phyloP scores from a whole-genome alignment of 2,329 filamentous ascomycete species.

The Hypoxylon sp. region DNA sequence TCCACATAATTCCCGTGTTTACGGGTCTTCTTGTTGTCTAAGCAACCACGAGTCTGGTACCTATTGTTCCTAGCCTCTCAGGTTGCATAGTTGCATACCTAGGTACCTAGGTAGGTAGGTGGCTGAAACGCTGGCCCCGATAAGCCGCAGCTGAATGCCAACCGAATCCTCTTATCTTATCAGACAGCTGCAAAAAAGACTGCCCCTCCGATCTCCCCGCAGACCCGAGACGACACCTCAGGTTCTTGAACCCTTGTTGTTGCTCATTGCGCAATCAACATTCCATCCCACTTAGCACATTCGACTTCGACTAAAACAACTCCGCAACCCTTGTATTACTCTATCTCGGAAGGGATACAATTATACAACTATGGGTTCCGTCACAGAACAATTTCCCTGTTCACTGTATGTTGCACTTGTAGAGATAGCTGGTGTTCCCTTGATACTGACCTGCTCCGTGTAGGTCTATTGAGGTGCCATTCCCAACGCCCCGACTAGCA shows the following conservation, averaged over 20 bases:
- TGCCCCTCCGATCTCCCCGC: slow-evolving; percentile 35
- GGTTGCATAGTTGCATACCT: slow-evolving; percentile 14
- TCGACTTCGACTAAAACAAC: slow-evolving; percentile 8
- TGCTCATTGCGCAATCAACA: slow-evolving; percentile 41
- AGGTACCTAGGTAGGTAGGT: too few species aligned
- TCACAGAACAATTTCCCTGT: slow-evolving; percentile 68
- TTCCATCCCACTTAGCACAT: slow-evolving; percentile 27
- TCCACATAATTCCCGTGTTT: slow-evolving; percentile 34
- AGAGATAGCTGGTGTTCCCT: slow-evolving; percentile 13
- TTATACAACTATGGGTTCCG: slow-evolving; percentile 4
- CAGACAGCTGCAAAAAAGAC: slow-evolving; percentile 1
- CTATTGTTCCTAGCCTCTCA: background rate
- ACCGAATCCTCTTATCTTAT: slow-evolving; percentile 13
- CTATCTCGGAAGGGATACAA: background rate
- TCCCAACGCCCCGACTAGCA: slow-evolving; percentile 84
- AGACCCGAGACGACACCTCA: slow-evolving; percentile 10
- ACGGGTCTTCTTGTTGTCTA: slow-evolving; percentile 41
- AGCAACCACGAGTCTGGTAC: slow-evolving; percentile 42
- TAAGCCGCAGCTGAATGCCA: slow-evolving; percentile 40
- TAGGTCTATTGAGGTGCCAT: slow-evolving; percentile 81
- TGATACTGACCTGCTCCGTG: slow-evolving; percentile 44
- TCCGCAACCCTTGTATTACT: background rate
- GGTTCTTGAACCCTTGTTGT: slow-evolving; percentile 17
- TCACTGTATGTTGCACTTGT: slow-evolving; percentile 64
- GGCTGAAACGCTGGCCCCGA: slow-evolving; percentile 36